Evolutionary conservation across 2,329 filamentous ascomycete species (phyloP).

Genomic region (Chrysoporthe deuterocubensis): DNA sequence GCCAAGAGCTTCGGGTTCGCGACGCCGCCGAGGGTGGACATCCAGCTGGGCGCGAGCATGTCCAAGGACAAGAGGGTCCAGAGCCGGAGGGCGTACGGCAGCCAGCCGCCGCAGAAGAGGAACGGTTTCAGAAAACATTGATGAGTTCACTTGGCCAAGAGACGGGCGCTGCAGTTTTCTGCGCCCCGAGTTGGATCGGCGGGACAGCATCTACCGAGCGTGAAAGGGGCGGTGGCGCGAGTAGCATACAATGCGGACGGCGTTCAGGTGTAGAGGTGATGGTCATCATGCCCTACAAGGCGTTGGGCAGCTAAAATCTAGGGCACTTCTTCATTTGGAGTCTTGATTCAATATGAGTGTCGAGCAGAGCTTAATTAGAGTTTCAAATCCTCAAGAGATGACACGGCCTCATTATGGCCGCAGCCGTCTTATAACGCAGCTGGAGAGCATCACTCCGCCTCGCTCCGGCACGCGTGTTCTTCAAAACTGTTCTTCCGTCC

Average conservation of each 20-base stretch:
- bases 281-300: slow-evolving; percentile 12
- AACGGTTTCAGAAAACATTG: slow-evolving; percentile 26
- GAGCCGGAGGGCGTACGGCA: slow-evolving; percentile 73
- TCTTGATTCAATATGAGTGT: not conserved
- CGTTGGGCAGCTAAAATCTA: slow-evolving; percentile 21
- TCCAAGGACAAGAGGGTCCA: slow-evolving; percentile 70
- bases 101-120: slow-evolving; percentile 67
- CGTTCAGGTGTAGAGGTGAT: slow-evolving; percentile 1
- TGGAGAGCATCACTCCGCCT: not conserved
- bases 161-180: too few species aligned
- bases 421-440: not conserved
- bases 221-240: not conserved
- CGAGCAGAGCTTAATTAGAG: slow-evolving; percentile 4
- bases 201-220: too few species aligned
- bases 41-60: slow-evolving; percentile 78
- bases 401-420: not conserved
- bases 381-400: not conserved
- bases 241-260: not conserved
- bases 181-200: too few species aligned
- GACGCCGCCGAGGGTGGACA: slow-evolving; percentile 77
- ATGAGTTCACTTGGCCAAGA: not conserved
- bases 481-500: not conserved
- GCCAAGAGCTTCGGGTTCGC: slow-evolving; percentile 84
- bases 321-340: not conserved
- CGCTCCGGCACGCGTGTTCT: not conserved